Base-by-base conservation (phyloP, 768 basidiomycete species). In the Saitozyma sp. region DNA sequence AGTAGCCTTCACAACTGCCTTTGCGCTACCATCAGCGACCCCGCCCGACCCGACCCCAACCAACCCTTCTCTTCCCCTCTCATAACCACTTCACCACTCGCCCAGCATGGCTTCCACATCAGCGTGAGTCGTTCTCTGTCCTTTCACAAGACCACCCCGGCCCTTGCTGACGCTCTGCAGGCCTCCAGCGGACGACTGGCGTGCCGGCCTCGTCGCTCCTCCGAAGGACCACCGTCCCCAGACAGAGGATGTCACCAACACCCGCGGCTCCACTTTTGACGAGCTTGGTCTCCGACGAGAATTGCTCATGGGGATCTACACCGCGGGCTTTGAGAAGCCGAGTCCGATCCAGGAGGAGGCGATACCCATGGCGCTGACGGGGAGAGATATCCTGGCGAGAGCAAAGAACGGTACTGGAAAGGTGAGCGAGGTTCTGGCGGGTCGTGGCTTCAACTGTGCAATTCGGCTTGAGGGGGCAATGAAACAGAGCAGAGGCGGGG, bases 291-390 rank as follows among this genome's bases (percentile, higher is more conserved):
- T 95, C 76, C 86, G 89, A 59, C 87, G 95, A 69, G 95, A 98
- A 82, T 87, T 99, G 64, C 87, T 99, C 79, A 98, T 99, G 95
- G 95, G 95, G 74, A 96, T 98, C 80, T 99, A 94, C 73, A 93
- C 97, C 82, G 96, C 94, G 69, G 95, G 95, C 61, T 81, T 82
- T 56, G 95, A 98, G 82, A 88, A 85, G 70, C 95, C 95, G 49
- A 95, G 92, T 29, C 95, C 95, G 65, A 97, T 99, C 81, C 95
- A 99, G 84, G 95, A 99, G 86, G 91, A 96, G 83, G 91, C 95
- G 57, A 97, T 97, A 73, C 95, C 95, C 59, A 87, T 92, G 71
- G 93, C 94, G 45, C 87, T 98, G 75, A 87, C 90, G 59, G 90
- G 89, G 73, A 88, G 95, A 77, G 95, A 99, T 82, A 81, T 98